Evolutionary conservation across 345 rosid species (phyloP).

Genomic region (Gossypium arboreum): DNA sequence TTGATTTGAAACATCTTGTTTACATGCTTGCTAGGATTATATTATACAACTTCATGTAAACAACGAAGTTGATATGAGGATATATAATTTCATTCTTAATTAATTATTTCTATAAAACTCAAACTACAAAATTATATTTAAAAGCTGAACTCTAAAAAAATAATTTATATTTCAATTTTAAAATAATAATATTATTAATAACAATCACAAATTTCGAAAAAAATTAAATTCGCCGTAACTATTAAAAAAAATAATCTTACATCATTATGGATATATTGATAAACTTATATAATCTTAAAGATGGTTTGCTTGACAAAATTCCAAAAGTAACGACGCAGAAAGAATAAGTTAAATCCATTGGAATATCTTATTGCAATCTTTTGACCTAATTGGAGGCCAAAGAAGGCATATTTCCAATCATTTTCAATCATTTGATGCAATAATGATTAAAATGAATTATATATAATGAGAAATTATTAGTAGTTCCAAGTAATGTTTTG

Average conservation of each 20-base stretch:
- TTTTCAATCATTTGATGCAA: conserved; percentile 18
- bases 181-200: no score
- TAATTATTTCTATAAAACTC: no score
- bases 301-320: background rate
- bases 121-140: no score
- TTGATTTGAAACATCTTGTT: conserved; percentile 18
- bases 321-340: background rate
- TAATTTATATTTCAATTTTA: no score
- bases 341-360: background rate
- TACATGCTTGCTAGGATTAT: conserved; percentile 6
- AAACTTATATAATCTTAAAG: background rate
- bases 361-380: background rate
- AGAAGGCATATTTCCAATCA: background rate
- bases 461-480: background rate
- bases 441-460: background rate
- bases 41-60: background rate
- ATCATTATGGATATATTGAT: background rate
- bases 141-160: no score
- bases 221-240: no score
- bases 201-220: no score
- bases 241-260: no score
- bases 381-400: background rate
- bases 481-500: background rate
- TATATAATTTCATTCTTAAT: background rate
- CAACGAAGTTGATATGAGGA: background rate